Evolutionary conservation across 371 early-diverging fungal genomes (phyloP), one percentile per base, ranked within the genome.

Genomic region (Catenaria anguillulae): DNA sequence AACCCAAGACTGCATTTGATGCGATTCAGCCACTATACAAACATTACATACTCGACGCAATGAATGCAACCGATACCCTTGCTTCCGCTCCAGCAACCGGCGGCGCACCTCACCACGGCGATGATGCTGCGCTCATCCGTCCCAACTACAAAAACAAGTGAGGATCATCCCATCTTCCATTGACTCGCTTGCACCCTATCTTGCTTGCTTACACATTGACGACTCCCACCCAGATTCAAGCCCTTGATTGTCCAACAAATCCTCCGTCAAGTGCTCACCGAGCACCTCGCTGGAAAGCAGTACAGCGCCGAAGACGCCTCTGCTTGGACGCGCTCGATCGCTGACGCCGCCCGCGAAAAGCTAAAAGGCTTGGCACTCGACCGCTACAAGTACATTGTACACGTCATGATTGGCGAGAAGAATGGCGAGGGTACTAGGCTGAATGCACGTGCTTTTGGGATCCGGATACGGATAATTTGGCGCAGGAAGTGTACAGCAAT

Each of bases 371-470:
- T 76, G 2, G 71, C 74, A 24, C 66, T 76, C 43, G 62, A 61
- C 42, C 67, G 80, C 33, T 79, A 79, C 67, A 79, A 79, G 66
- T 75, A 67, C 60, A 69, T 76, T 2, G 80, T 77, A 3, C 68
- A 79, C 58, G 80, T 79, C 12, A 64, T 74, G 4, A 73, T 79
- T 59, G 80, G 77, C 19, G 80, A 79, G 67, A 73, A 75, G 71
- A 50, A 73, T 19, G 77, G 78, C 21, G 78, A 79, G 65, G 80
- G 80, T 26, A 77, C 75, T 45, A 76, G 78, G 54, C 73, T 76
- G 68, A 75, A 73, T 21, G 71, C 73, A 48, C 64, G 78, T 19
- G 77, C 77, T 71, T 79, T 34, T 79, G 80, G 80, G 80, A 79
- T 54, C 64, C 76, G 4, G 80, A 79, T 65, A 71, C 80, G 15